Evolutionary conservation across 768 basidiomycete genomes (phyloP).

Genomic region (Symmetrospora coprosmae): DNA sequence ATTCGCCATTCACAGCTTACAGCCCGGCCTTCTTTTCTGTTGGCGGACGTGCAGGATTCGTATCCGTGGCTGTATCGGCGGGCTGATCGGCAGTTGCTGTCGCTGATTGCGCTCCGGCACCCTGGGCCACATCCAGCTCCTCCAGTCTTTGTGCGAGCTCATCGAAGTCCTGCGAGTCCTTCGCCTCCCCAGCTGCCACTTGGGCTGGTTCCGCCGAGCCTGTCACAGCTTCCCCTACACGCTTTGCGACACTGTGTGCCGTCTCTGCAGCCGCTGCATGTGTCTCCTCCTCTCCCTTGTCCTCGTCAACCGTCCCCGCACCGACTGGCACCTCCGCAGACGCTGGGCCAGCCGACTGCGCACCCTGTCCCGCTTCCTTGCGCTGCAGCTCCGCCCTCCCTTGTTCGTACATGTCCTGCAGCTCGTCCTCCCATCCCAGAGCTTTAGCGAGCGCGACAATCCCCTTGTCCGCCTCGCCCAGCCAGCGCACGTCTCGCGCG

Average conservation of each 20-base stretch:
- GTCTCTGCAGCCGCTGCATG: background rate
- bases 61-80: too few relatives aligned
- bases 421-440: slow-evolving; percentile 18
- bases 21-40: background rate
- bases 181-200: background rate
- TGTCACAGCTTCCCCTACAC: background rate
- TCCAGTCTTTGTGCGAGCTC: slow-evolving; percentile 1
- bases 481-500: slow-evolving; percentile 15
- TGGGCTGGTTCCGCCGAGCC: background rate
- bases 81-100: too few relatives aligned
- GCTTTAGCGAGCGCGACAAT: background rate
- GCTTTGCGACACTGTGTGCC: background rate
- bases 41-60: too few relatives aligned
- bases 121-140: slow-evolving; percentile 1
- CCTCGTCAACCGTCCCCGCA: too few relatives aligned
- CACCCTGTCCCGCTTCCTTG: too few relatives aligned
- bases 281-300: background rate
- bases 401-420: background rate
- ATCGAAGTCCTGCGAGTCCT: slow-evolving; percentile 8
- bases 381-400: background rate
- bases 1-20: background rate
- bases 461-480: slow-evolving; percentile 18
- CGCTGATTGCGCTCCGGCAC: too few relatives aligned
- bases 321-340: too few relatives aligned
- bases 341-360: too few relatives aligned